phyloP scores from a whole-genome alignment of 306 rosid genomes.

The Quercus bicolor region DNA sequence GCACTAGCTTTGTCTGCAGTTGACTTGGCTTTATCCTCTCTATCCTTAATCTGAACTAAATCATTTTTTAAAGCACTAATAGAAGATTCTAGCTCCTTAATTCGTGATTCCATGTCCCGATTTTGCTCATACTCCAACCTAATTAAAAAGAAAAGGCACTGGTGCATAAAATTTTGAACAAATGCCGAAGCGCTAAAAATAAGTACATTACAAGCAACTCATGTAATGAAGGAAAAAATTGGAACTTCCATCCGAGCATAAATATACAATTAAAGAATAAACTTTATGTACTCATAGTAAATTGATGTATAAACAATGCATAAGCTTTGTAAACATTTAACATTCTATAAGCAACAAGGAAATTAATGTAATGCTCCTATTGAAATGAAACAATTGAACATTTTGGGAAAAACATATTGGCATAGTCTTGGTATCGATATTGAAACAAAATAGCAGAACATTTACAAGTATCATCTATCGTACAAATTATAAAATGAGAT shows the following conservation, averaged over 20 bases:
- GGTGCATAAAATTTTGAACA: not conserved
- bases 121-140: constrained; percentile 98
- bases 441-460: not conserved
- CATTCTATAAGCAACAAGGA: not conserved
- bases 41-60: constrained; percentile 61
- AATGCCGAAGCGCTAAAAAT: constrained; percentile 1
- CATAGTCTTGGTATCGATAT: not conserved
- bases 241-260: not conserved
- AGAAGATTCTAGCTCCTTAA: constrained; percentile 66
- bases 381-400: not conserved
- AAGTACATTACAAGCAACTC: not conserved
- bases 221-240: not conserved
- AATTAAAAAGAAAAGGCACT: constrained; percentile 1
- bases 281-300: not conserved
- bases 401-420: not conserved
- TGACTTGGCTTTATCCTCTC: constrained; percentile 68
- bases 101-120: constrained; percentile 77
- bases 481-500: not conserved
- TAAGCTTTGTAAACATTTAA: not conserved
- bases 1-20: constrained; percentile 60
- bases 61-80: constrained; percentile 52
- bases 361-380: not conserved
- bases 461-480: not conserved
- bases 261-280: not conserved
- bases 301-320: not conserved